Evolutionary conservation across 768 basidiomycete species (phyloP), one percentile per base, ranked within the genome.

Genomic region (Lactarius psammicola): DNA sequence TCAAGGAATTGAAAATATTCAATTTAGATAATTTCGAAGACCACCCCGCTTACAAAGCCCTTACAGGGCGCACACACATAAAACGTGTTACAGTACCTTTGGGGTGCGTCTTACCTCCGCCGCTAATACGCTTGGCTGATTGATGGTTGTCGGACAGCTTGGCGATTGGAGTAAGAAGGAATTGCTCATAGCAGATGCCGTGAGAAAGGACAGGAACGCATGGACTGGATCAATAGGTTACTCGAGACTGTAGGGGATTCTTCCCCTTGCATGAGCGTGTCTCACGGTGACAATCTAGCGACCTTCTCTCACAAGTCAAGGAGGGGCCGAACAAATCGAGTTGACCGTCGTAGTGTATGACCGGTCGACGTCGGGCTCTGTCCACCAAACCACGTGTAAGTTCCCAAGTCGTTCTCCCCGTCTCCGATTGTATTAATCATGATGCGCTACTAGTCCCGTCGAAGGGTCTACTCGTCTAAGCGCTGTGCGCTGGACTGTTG

Each of bases 401-500:
- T 62, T n/a, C 46, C 44, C 44, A 36, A 23, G 6, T 9, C 11
- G 3, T 33, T 2, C 18, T n/a, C 5, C 23, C 17, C 38, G 4
- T 10, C 38, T 5, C 18, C 34, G 17, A 36, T 11, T 20, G 17
- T 20, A 18, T 38, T 64, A 10, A 60, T 18, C 4, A 60, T 33
- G 31, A 38, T 36, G 49, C 38, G 1, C 3, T 33, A 2, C 40
- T 20, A 66, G 65, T 61, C n/a, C 28, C 9, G 18, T 62, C 9
- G 65, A 66, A 56, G n/a, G 49, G 23, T 42, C 65, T 20, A 46
- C 65, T 33, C 60, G 60, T 10, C 36, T 66, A 6, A 30, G 60
- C 31, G 59, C 65, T 13, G 20, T 66, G 34, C 60, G 65, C 36
- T 66, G 65, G 65, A 42, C 60, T n/a, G 46, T 57, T 10, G 59